Evolutionary conservation across 768 basidiomycete species (phyloP), one percentile per base, ranked within the genome.

Genomic region (Podaxis carcinomalis): DNA sequence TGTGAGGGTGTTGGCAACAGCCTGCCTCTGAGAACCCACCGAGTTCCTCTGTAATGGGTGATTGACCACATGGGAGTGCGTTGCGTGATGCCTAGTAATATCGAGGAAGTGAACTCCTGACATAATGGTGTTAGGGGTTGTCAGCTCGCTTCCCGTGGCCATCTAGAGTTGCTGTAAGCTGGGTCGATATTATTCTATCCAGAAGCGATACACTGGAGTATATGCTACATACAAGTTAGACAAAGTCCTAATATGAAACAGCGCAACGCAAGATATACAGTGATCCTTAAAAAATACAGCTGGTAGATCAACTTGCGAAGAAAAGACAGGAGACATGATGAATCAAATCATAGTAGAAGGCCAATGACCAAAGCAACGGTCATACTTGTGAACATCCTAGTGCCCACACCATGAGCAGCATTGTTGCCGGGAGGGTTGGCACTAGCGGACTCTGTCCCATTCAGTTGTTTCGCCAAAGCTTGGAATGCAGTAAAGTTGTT

Each of bases 401-500:
- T 14, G 36, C 37, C 35, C 23, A 19, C 16, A 54, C n/a, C 36
- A 37, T 19, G 52, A 11, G 59, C 39, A 21, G 27, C 59, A n/a
- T 7, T 14, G 19, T 47, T 46, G 21, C 13, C 11, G 19, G 37
- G 4, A 47, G 56, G 23, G 23, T n/a, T 25, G 39, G 27, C 25
- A 46, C 35, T 60, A 19, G 67, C 61, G 9, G 73, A 51, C 25
- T 68, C 40, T 0, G 80, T 79, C 14, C 78, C 79, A 62, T 80
- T 81, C 57, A 75, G 65, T 62, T 74, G 67, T 64, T 76, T 78
- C 7, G 83, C 84, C 19, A 73, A 72, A 1, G 74, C 74, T 52
- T 75, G 61, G 77, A 85, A 87, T 4, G 83, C 84, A 19, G 68
- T 77, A 65, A 83, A 86, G 66, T 68, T 83, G 64, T 83, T 81